Percentiles rank a stretch among this genome's conserved stretches.
These are phyloP conservation scores for Senecio squalidus DNA, from an alignment of 140 eudicot species.

Conservation along the genomic window DNA sequence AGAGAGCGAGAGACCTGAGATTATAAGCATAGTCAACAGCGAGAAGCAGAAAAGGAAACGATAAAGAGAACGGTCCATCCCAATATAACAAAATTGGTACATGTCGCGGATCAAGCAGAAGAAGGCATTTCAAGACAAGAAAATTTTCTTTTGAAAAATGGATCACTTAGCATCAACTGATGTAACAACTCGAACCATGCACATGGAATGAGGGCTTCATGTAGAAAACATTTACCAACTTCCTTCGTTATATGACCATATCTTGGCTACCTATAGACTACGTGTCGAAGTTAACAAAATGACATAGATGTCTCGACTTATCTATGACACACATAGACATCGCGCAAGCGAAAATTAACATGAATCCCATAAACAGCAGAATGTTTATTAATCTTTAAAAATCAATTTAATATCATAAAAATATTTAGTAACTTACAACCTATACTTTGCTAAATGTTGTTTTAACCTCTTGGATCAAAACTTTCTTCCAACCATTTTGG, in stretches of 20 bases:
- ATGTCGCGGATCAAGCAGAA: background rate
- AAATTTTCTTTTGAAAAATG: background rate
- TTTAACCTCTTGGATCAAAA: constrained; percentile 21
- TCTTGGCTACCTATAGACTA: background rate
- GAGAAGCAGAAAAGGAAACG: constrained; percentile 11
- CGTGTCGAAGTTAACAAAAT: background rate
- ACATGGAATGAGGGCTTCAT: constrained; percentile 30
- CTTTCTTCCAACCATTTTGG: constrained; percentile 62
- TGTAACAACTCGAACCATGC: constrained; percentile 16
- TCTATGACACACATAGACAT: background rate
- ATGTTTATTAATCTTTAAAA: background rate
- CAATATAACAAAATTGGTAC: background rate
- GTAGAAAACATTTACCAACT: constrained; percentile 30
- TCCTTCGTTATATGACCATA: background rate
- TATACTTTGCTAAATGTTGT: background rate
- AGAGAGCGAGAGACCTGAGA: constrained; percentile 19
- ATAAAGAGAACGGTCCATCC: constrained; percentile 20
- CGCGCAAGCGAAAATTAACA: too few relatives aligned
- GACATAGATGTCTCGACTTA: background rate
- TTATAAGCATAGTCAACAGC: constrained; percentile 15
- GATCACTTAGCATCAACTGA: too few relatives aligned
- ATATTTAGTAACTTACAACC: background rate
- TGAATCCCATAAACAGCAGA: background rate
- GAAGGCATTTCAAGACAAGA: background rate
- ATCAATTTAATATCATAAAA: background rate